Base-by-base conservation (phyloP, 108 stramenopile genomes). In the Schizochytrium sp. region DNA sequence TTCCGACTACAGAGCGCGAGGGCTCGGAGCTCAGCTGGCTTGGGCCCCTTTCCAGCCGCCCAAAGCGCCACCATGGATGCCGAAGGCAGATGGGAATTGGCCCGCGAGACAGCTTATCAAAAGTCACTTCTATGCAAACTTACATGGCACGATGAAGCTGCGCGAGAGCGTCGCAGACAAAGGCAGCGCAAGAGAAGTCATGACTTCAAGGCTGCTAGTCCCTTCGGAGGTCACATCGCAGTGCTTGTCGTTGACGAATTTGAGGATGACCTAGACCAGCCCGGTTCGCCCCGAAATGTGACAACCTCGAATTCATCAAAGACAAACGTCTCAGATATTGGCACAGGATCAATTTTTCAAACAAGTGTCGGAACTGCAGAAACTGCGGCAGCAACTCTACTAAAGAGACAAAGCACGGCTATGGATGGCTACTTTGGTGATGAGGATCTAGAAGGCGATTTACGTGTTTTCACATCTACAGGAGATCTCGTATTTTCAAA, bases 131-230 rank as follows among this genome's bases (percentile, higher is more conserved):
- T 38, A 7, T 69, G 64, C 64, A 44, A 69, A 8, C 64, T 69
- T 38, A 44, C 40, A 44, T 69, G 64, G 64, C 12, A 15, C 19
- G 15, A 69, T 8, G 64, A 69, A 44, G 44, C 5, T 44, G 64
- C 64, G 12, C 64, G 64, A 8, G 64, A 69, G 64, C 64, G 64
- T 8, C 12, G 64, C 42, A 38, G 64, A 15, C 64, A 69, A 44
- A 38, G 64, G 12, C 64, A 44, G 28, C 64, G 64, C 42, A 69
- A 69, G 44, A 38, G 64, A 15, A 69, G 64, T 44, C 64, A 44
- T 44, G 64, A 69, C 64, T 7, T 15, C 64, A 69, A 69, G 64
- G 64, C 64, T 15, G 64, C 64, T 38, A 69, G 64, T 44, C 64
- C 64, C 10, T 38, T 69, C 0, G 64, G 64, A 7, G 64, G 19